Evolutionary conservation across 169 alveolate species (phyloP).

Genomic region (Besnoitia besnoiti): DNA sequence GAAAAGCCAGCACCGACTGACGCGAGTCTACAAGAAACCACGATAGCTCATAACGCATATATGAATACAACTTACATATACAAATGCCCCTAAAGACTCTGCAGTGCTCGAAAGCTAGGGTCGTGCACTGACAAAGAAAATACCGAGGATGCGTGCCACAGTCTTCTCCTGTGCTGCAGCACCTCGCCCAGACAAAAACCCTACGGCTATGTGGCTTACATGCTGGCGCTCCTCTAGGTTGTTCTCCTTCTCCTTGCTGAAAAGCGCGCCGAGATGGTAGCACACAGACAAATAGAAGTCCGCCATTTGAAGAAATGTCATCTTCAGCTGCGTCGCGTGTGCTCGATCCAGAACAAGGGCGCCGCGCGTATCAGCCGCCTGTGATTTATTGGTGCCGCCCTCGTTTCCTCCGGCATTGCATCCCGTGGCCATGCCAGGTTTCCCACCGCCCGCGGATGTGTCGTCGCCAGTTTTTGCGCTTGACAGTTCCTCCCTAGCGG

Average conservation of each 20-base stretch:
- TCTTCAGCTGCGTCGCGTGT: background rate
- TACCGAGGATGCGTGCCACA: too few relatives aligned
- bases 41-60: too few relatives aligned
- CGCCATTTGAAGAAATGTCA: conserved; percentile 14
- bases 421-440: background rate
- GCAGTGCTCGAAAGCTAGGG: too few relatives aligned
- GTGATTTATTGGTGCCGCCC: background rate
- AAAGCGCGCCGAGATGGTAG: background rate
- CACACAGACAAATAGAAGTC: conserved; percentile 8
- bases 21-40: too few relatives aligned
- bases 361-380: background rate
- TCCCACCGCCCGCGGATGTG: background rate
- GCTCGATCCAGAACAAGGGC: background rate
- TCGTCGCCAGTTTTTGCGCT: background rate
- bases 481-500: background rate
- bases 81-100: too few relatives aligned
- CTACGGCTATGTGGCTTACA: too few relatives aligned
- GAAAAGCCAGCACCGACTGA: too few relatives aligned
- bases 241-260: conserved; percentile 16
- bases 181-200: too few relatives aligned
- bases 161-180: too few relatives aligned
- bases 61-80: too few relatives aligned
- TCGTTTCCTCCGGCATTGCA: background rate
- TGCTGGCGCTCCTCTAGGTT: background rate
- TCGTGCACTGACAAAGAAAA: too few relatives aligned